Conservation (phyloP, 495 filamentous ascomycete genomes). For the Lasiosphaeria hispida region DNA sequence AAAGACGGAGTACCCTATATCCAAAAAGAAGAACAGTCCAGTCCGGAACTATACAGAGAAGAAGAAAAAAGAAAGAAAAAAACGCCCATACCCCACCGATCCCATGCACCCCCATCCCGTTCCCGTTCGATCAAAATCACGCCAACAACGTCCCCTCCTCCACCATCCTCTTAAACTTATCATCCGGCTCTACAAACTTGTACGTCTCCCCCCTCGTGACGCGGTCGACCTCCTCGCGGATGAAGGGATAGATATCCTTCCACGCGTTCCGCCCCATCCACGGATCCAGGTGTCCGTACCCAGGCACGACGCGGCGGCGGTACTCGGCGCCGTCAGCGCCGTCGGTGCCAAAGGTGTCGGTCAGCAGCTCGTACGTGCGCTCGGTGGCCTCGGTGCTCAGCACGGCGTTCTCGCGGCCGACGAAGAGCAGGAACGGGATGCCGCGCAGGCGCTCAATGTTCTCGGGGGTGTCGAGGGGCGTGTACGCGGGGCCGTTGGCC, state of each 20-base stretch:
- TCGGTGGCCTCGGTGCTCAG: conserved; percentile 57
- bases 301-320: conserved; percentile 52
- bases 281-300: conserved; percentile 66
- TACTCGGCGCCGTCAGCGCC: conserved; percentile 42
- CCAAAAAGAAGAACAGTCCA: too few species aligned
- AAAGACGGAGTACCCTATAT: too few species aligned
- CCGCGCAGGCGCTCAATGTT: conserved; percentile 53
- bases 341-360: conserved; percentile 48
- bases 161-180: conserved; percentile 41
- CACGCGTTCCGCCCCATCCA: conserved; percentile 64
- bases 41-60: too few species aligned
- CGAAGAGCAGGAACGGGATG: conserved; percentile 58
- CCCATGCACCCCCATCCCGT: too few species aligned
- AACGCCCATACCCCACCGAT: too few species aligned
- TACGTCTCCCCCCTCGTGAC: conserved; percentile 42
- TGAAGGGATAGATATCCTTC: conserved; percentile 61
- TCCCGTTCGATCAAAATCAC: too few species aligned
- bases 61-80: too few species aligned
- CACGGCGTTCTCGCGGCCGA: conserved; percentile 60
- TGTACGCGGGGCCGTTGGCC: conserved; percentile 46
- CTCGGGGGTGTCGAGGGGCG: conserved; percentile 43
- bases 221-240: conserved; percentile 54
- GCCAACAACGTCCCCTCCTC: conserved; percentile 38
- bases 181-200: conserved; percentile 40
- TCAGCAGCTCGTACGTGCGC: conserved; percentile 54